Evolutionary conservation across 2,329 filamentous ascomycete genomes (phyloP), one percentile per base, ranked within the genome.

Genomic region (Magnaporthales sp.): DNA sequence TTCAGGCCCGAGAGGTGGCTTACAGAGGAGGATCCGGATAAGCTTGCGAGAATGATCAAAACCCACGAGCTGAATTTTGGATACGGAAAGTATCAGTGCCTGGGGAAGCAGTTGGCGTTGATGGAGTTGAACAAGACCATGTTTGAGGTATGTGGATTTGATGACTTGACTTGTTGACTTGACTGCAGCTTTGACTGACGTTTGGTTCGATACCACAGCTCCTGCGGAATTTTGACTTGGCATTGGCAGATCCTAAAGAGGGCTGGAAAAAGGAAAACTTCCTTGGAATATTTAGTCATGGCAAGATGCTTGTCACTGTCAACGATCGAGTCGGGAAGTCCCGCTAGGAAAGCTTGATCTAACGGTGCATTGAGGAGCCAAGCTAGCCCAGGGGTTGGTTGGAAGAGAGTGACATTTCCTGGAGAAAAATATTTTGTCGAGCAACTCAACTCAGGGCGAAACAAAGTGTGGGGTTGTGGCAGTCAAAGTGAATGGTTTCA

Each of bases 1-100:
- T 83, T 81, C 69, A 75, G 79, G 4, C 80, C 81, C 0, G 80
- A 82, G 71, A 71, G 80, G 54, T 81, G 80, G 80, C 69, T 81
- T 8, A 62, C 29, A 26, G 73, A 73, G 19, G 67, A 67, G 2
- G 66, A 66, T 9, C 67, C 64, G 22, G 69, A 72, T 51, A 68
- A 66, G 80, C 69, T 81, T 9, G 67, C 32, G 38, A 71, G 72
- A 7, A 68, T 67, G 7, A 64, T 65, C 7, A 68, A 63, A 15
- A 68, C 73, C 30, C 68, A 68, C 31, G 73, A 75, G 10, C 67
- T 73, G 46, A 70, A 70, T 19, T 75, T 74, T 67, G 73, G 75
- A 22, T 74, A 70, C 63, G 75, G 75, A 2, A 71, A 70, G 65
- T 74, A 70, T 32, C 68, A 70, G 56, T 77, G 76, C 64, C 63